Conservation (phyloP, 148 eudicot genomes). For the Fagopyrum homotropicum region DNA sequence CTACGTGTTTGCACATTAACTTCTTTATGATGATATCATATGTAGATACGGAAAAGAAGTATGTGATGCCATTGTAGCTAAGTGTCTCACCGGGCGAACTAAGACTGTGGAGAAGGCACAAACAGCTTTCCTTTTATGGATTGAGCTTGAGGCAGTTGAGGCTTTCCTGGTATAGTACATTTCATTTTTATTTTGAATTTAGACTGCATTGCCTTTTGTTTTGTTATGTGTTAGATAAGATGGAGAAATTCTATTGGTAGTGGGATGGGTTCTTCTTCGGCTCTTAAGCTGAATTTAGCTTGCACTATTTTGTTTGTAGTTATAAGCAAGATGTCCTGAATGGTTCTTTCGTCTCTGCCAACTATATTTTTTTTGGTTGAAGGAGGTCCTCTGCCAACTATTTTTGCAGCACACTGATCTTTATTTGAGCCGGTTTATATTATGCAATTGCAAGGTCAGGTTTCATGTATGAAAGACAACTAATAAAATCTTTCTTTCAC, state of each 20-base stretch:
- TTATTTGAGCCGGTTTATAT: not conserved
- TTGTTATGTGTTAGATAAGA: not conserved
- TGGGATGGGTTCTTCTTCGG: not conserved
- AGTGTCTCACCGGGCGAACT: constrained; percentile 89
- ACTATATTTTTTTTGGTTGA: too few species aligned
- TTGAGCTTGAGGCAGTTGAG: constrained; percentile 94
- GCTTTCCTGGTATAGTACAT: constrained; percentile 64
- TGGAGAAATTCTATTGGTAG: not conserved
- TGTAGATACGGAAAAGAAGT: constrained; percentile 85
- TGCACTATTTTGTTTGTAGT: too few species aligned
- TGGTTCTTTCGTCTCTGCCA: too few species aligned
- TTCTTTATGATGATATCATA: not conserved
- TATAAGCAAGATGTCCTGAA: too few species aligned
- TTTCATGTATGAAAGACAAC: not conserved
- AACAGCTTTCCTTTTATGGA: constrained; percentile 77
- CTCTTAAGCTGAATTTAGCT: not conserved
- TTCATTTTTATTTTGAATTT: not conserved
- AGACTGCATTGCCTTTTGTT: not conserved
- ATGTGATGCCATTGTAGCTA: constrained; percentile 84
- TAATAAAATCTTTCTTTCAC: too few species aligned
- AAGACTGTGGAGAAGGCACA: constrained; percentile 99
- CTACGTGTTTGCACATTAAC: not conserved
- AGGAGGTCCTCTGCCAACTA: not conserved
- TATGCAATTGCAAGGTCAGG: not conserved
- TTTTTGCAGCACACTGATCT: not conserved